Base-by-base conservation (phyloP, 2,329 filamentous ascomycete species). In the Sporothrix globosa region DNA sequence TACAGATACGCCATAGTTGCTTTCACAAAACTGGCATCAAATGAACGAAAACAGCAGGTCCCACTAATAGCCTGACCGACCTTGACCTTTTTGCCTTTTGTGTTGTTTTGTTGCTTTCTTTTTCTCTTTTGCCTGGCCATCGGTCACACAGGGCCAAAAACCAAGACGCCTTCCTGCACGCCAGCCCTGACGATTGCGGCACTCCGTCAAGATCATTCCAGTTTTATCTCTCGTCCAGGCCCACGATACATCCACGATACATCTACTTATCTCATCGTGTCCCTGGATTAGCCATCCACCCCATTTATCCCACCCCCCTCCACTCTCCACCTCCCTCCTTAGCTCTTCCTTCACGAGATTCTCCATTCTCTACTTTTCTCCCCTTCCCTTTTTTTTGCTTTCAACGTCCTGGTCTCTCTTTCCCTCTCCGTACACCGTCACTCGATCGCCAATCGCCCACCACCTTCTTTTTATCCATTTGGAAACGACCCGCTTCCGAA, bases 261-360 rank as follows among this genome's bases (percentile, higher is more conserved):
- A 41, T 46, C 54, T 21, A 68, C 50, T 58, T 61, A 60, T 69
- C 67, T 60, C 67, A 69, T 69, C 67, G 58, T 48, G 67, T 69
- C 67, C 67, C 56, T 69, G 68, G 48, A 41, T 63, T 53, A 52
- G 41, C 44, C 63, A 66, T 66, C 63, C 27, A 65, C 34, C 24
- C 61, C 44, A 52, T 27, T 24, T 53, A 56, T 46, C 67, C 41
- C 54, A 53, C 44, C 68, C 44, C 68, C 68, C 56, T 21, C 17
- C 19, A 27, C 24, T 10, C 60, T 46, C 39, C 41, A 13, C 21
- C 58, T 17, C 53, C 27, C 27, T 4, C 27, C 27, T 30, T 30
- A 30, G 34, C 11, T 30, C 24, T 3, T 58, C 39, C 39, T 24
- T 48, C 4, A 58, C 54, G 17, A 6, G n/a, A 39, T 63, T 46